Percentiles rank a stretch among this genome's conserved stretches.
Conservation (phyloP, 2,329 filamentous ascomycete genomes). For the Fusarium mundagurra region DNA sequence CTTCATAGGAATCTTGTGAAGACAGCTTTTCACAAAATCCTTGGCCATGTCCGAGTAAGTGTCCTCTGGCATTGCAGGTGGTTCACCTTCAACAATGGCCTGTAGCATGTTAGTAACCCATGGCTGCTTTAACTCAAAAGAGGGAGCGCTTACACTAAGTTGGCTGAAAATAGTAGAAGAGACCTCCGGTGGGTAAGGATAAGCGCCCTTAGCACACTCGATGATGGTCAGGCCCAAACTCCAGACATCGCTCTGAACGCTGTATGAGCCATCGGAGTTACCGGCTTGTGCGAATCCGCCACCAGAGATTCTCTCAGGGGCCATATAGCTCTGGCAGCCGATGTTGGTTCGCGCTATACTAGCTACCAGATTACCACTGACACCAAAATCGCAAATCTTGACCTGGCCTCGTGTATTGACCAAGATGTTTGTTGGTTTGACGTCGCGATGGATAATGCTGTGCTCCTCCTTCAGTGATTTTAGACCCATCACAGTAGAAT, state of each 20-base stretch:
- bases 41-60: slow-evolving; percentile 82
- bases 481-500: slow-evolving; percentile 88
- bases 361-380: slow-evolving; percentile 94
- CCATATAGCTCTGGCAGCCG: slow-evolving; percentile 99
- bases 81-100: slow-evolving; percentile 98
- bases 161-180: slow-evolving; percentile 99
- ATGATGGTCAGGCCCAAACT: slow-evolving; percentile 93
- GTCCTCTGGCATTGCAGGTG: slow-evolving; percentile 82
- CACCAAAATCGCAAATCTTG: slow-evolving; percentile 99
- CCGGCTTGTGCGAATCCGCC: slow-evolving; percentile 79
- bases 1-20: slow-evolving; percentile 91
- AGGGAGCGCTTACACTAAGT: slow-evolving; percentile 77
- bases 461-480: slow-evolving; percentile 97
- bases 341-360: slow-evolving; percentile 99
- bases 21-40: slow-evolving; percentile 87
- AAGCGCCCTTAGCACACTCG: slow-evolving; percentile 92
- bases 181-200: slow-evolving; percentile 96
- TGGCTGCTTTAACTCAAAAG: not conserved
- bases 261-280: slow-evolving; percentile 85
- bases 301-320: slow-evolving; percentile 91
- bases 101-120: slow-evolving; percentile 52
- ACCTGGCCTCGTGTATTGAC: slow-evolving; percentile 89
- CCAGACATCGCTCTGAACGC: slow-evolving; percentile 98
- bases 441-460: slow-evolving; percentile 98
- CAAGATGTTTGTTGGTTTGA: slow-evolving; percentile 98